Conservation (phyloP, 2,329 filamentous ascomycete genomes). For the Fusarium longipes region DNA sequence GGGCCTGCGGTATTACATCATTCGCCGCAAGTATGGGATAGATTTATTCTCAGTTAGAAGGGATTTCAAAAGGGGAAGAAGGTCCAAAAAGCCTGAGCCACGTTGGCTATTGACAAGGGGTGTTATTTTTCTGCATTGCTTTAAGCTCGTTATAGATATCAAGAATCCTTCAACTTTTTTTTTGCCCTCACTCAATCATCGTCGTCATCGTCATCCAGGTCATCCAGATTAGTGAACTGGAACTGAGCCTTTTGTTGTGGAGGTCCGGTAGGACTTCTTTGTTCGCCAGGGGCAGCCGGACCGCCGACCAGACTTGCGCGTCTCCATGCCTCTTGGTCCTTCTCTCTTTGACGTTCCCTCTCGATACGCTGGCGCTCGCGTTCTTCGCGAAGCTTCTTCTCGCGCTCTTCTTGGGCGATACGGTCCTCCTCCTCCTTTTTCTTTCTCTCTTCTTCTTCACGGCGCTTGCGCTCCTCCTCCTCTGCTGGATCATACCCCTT, state of each 20-base stretch:
- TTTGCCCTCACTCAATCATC: conserved; percentile 44
- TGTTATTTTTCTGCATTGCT: conserved; percentile 23
- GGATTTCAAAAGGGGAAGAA: conserved; percentile 23
- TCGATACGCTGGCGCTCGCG: conserved; percentile 55
- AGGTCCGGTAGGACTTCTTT: conserved; percentile 42
- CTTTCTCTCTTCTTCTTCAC: conserved; percentile 62
- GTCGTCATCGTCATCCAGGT: conserved; percentile 59
- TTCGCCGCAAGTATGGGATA: conserved; percentile 29
- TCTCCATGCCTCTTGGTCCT: conserved; percentile 57
- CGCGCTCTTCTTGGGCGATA: conserved; percentile 58
- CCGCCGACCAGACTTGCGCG: conserved; percentile 52
- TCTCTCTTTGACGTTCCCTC: conserved; percentile 56
- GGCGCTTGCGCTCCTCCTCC: conserved; percentile 63
- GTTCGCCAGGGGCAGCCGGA: conserved; percentile 44
- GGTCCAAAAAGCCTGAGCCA: conserved; percentile 18
- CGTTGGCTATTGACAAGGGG: conserved; percentile 32
- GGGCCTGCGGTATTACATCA: conserved; percentile 14
- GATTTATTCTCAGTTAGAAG: conserved; percentile 35
- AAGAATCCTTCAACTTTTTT: not conserved
- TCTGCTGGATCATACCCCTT: conserved; percentile 67
- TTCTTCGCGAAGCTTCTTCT: conserved; percentile 56
- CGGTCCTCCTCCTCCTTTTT: conserved; percentile 61
- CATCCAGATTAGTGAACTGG: conserved; percentile 65
- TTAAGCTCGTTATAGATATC: conserved; percentile 35
- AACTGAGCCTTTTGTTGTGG: conserved; percentile 63